Conservation (phyloP, 371 early-diverging fungal genomes). For the Apophysomyces trapeziformis region DNA sequence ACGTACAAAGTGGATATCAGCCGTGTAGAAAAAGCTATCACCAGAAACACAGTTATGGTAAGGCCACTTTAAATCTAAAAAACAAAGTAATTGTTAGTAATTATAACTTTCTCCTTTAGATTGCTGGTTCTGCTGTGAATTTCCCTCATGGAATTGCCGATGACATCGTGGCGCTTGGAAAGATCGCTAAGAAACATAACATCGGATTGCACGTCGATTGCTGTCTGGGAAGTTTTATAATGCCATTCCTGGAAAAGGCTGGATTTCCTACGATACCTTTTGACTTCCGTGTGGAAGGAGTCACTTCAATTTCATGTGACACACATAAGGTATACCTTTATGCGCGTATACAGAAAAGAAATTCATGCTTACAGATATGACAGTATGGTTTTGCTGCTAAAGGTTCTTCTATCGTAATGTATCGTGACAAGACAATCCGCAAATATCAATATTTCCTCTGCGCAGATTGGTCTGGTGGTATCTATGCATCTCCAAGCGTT, state of each 20-base stretch:
- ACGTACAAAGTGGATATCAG: slow-evolving; percentile 79
- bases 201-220: slow-evolving; percentile 95
- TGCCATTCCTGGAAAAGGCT: slow-evolving; percentile 92
- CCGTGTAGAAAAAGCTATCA: slow-evolving; percentile 80
- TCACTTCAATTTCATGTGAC: slow-evolving; percentile 95
- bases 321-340: slow-evolving; percentile 81
- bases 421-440: slow-evolving; percentile 74
- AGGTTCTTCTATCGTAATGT: slow-evolving; percentile 97
- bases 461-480: slow-evolving; percentile 95
- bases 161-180: slow-evolving; percentile 82
- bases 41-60: slow-evolving; percentile 88
- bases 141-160: slow-evolving; percentile 96
- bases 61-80: not conserved
- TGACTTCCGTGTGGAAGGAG: slow-evolving; percentile 93
- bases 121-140: slow-evolving; percentile 92
- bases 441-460: slow-evolving; percentile 90
- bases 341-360: not conserved
- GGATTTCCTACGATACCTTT: slow-evolving; percentile 82
- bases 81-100: slow-evolving; percentile 7
- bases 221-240: slow-evolving; percentile 96
- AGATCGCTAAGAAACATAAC: slow-evolving; percentile 80
- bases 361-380: not conserved
- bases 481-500: slow-evolving; percentile 93
- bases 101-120: slow-evolving; percentile 26
- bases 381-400: slow-evolving; percentile 95